Percentiles rank a stretch among this genome's conserved stretches.
These are phyloP conservation scores for Zarea fungicola DNA, from an alignment of 2,329 filamentous ascomycete genomes.

Conservation along the genomic window DNA sequence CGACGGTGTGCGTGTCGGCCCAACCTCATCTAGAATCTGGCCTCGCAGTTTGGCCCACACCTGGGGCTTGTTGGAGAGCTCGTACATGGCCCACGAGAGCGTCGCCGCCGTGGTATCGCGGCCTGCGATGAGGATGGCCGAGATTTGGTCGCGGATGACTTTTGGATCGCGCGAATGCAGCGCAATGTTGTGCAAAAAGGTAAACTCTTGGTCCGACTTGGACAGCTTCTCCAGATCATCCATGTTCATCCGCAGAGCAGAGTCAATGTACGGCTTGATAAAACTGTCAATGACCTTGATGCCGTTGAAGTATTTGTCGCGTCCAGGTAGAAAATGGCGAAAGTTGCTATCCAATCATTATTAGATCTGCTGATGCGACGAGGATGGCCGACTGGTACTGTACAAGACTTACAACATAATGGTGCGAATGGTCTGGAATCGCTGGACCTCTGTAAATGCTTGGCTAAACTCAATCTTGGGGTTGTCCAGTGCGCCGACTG, in stretches of 20 bases:
- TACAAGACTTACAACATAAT: slow-evolving; percentile 46
- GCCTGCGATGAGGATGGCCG: slow-evolving; percentile 72
- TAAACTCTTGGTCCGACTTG: slow-evolving; percentile 61
- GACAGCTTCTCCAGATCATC: slow-evolving; percentile 65
- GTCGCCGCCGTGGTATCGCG: slow-evolving; percentile 82
- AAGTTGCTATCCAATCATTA: too few relatives aligned
- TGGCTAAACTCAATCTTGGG: slow-evolving; percentile 57
- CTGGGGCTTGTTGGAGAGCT: slow-evolving; percentile 67
- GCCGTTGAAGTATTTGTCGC: slow-evolving; percentile 54
- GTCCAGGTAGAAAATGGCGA: slow-evolving; percentile 52
- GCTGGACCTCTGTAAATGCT: slow-evolving; percentile 66
- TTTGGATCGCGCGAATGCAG: slow-evolving; percentile 57
- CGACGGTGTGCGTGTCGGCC: slow-evolving; percentile 56
- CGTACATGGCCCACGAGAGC: slow-evolving; percentile 77
- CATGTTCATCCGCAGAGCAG: slow-evolving; percentile 55
- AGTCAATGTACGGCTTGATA: slow-evolving; percentile 63
- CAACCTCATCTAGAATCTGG: slow-evolving; percentile 66
- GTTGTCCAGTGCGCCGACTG: slow-evolving; percentile 40
- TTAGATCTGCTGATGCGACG: too few relatives aligned
- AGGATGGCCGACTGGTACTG: too few relatives aligned
- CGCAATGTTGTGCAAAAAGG: slow-evolving; percentile 73
- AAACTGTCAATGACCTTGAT: slow-evolving; percentile 64
- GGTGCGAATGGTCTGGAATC: slow-evolving; percentile 59
- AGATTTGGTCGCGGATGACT: slow-evolving; percentile 70
- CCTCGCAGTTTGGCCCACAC: slow-evolving; percentile 62